Base-by-base conservation (phyloP, 805 yeast genomes). In the Novakomyces olei region DNA sequence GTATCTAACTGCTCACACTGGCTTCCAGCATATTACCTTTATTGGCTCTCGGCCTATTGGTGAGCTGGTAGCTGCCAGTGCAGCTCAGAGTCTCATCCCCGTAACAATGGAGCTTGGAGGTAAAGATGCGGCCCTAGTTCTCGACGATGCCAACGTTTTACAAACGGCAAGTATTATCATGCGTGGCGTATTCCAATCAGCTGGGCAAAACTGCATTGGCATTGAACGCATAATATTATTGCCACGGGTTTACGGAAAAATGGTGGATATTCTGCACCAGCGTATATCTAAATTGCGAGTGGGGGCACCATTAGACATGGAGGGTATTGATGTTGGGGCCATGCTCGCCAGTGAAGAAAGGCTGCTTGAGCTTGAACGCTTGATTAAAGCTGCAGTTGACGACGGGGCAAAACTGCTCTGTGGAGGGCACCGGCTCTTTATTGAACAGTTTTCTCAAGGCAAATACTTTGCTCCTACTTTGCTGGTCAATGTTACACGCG, bases 131-230 rank as follows among this genome's bases (percentile, higher is more conserved):
- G 68, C 80, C 15, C 63, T 88, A 33, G 80, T 83, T 3, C 62
- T 88, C 41, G 95, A 85, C 45, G 88, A 79, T 42, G 35, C 34
- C 22, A 12, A 24, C 12, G 14, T 22, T 15, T 30, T 36, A 18
- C 72, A 65, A 26, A 58, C 67, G n/a, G 72, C 92, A 0, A 78
- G 93, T 10, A 70, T 81, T 17, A 64, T 88, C 26, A 65, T 88
- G 74, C 65, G 99, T 47, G 99, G 98, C 23, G 74, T 93, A 1
- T 88, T 85, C 58, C 99, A 88, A 55, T 76, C 92, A 34, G 77
- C 93, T 0, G 99, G 99, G 8, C 99, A 88, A 55, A 88, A 88
- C 50, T 88, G 99, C 57, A 88, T 88, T 46, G 96, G 99, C 25
- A 77, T 88, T 34, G 99, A 88, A 55, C 64, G 98, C 36, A 91